phyloP scores from a whole-genome alignment of 1,139 yeast species.

The Candida freyschussii region DNA sequence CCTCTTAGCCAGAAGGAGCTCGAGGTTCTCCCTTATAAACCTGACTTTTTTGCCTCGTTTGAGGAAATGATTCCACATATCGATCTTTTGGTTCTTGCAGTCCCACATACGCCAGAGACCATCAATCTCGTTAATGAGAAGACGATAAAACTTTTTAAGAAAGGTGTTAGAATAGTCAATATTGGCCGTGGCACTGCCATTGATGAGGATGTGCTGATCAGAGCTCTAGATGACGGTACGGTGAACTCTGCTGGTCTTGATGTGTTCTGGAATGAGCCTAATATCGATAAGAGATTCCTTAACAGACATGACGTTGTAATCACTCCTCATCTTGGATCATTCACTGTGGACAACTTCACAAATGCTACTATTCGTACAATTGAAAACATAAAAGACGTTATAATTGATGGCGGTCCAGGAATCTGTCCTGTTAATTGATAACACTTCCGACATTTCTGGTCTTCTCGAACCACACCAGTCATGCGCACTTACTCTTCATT shows the following conservation, averaged over 20 bases:
- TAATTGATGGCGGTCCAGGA: slow-evolving; percentile 6
- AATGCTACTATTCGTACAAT: slow-evolving; percentile 13
- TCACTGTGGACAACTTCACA: slow-evolving; percentile 16
- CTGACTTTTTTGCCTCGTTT: slow-evolving; percentile 39
- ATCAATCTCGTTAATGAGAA: slow-evolving; percentile 47
- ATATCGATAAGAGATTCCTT: slow-evolving; percentile 45
- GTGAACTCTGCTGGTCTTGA: slow-evolving; percentile 74
- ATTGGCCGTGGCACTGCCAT: slow-evolving; percentile 76
- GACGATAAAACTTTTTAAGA: slow-evolving; percentile 42
- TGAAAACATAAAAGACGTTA: slow-evolving; percentile 15
- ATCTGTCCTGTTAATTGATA: slow-evolving; percentile 1
- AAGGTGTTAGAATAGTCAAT: slow-evolving; percentile 65
- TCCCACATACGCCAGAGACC: slow-evolving; percentile 64
- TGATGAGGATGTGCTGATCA: slow-evolving; percentile 66
- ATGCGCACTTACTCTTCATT: slow-evolving; percentile 12
- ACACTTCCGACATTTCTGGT: too few species aligned
- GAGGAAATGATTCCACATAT: slow-evolving; percentile 33
- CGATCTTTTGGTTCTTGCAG: slow-evolving; percentile 60
- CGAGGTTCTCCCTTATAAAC: slow-evolving; percentile 39
- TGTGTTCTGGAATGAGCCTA: slow-evolving; percentile 70
- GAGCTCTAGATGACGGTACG: slow-evolving; percentile 63
- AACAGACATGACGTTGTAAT: slow-evolving; percentile 60
- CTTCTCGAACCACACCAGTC: neutral
- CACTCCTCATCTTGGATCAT: slow-evolving; percentile 70
- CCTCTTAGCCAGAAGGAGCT: slow-evolving; percentile 37